Evolutionary conservation across 306 rosid species (phyloP), one percentile per base, ranked within the genome.

Genomic region (Spatholobus suberectus): DNA sequence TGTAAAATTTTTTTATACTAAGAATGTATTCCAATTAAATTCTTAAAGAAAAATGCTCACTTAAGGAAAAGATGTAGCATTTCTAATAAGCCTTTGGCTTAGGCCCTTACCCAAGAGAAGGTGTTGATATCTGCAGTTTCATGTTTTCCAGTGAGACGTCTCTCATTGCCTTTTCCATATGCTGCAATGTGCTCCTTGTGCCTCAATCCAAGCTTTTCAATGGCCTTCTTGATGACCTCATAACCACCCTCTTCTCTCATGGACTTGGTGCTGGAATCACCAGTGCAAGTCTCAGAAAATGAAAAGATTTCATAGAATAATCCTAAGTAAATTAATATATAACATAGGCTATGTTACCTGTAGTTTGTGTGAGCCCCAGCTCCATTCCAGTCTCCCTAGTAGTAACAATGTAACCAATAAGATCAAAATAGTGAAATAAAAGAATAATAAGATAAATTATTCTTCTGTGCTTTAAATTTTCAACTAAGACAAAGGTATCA

Each of bases 151-250:
- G 93, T 91, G 82, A 91, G 93, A 38, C 91, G 91, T 35, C 93
- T 89, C 78, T 91, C 91, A 38, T 91, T 91, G 76, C 95, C 95
- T 84, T 85, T 82, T n/a, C 95, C 95, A 67, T 91, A 89, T 34
- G 93, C 91, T 41, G 91, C 89, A 40, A 91, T 89, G 88, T 91
- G 95, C 9, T 91, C 95, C 34, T 86, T 88, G 85, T 91, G 95
- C 85, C 37, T 91, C 82, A 89, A 72, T 35, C 81, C 70, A 27
- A 89, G 91, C 54, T 88, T 91, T 27, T 85, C 86, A 46, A 91
- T 88, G 9, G 95, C 93, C 70, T 83, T 89, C 78, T 89, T 86
- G 14, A 89, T 91, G 3, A 89, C 75, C n/a, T 91, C 90, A 55
- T 34, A 89, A 0, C 95, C 95, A 40, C 95, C 95, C 8, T 89